Evolutionary conservation across 2,329 filamentous ascomycete species (phyloP), one percentile per base, ranked within the genome.

Genomic region (Alternaria triticina): DNA sequence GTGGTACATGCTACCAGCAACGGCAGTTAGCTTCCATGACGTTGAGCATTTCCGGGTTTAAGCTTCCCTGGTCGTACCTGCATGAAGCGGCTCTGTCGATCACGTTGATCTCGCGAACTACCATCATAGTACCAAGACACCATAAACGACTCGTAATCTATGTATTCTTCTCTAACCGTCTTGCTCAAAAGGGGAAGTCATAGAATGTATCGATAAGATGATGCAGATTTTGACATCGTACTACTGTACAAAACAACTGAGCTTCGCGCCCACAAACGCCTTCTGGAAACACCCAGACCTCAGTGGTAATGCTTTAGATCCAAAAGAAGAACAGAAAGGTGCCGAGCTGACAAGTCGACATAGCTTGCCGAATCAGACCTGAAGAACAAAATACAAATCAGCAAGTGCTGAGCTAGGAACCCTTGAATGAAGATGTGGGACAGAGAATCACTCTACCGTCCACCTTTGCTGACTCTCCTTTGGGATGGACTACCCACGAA

Each of bases 401-500:
- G n/a, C 33, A 52, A 20, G 49, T 40, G 49, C 33, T 22, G 28
- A 52, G 20, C 36, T 5, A 12, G 23, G 20, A 30, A 40, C 25
- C 49, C 28, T 9, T 20, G 5, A 33, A 54, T 7, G 13, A 11
- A 23, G 46, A 44, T 25, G 22, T 28, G 25, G 43, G 30, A 23
- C 30, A 10, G 33, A 12, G 15, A 58, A 13, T 15, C 40, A 49
- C 55, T 50, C 50, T 63, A 66, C 50, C 61, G 55, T 27, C 62
- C 62, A 43, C 45, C 23, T 43, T 60, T 58, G 59, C 67, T 67
- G 13, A 44, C 63, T 25, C 67, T 61, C 27, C 69, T 40, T 25
- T 61, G 64, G 15, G 61, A 51, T 28, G 74, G 74, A 57, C 72
- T 74, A 1, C 65, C 70, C 1, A 59, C 62, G 46, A 69, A 70